These are phyloP conservation scores for Leishmania turanica DNA, from an alignment of 208 protist species.

Conservation along the genomic window DNA sequence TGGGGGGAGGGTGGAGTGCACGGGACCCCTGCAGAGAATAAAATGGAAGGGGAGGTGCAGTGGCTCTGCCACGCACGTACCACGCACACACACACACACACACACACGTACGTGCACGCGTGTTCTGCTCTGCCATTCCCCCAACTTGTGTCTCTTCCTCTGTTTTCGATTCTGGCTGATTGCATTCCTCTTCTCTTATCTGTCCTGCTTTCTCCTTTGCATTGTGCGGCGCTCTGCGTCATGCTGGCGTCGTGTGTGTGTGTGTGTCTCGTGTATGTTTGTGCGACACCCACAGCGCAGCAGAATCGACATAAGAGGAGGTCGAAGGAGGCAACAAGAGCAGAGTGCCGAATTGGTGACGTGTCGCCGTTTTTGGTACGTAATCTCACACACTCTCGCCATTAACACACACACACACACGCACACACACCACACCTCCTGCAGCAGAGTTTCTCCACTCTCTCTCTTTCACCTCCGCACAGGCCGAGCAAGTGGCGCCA, in stretches of 20 bases:
- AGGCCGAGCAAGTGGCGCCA: neutral
- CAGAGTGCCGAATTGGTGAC: neutral
- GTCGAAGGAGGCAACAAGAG: neutral
- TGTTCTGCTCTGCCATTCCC: neutral
- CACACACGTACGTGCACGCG: slow-evolving; percentile 4
- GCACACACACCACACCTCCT: neutral
- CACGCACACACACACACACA: neutral
- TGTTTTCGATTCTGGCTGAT: neutral
- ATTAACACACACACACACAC: neutral
- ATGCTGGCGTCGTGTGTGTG: neutral
- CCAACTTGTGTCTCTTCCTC: neutral
- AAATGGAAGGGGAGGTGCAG: neutral
- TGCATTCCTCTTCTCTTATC: neutral
- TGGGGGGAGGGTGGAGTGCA: neutral
- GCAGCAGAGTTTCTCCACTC: neutral
- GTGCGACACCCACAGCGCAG: neutral
- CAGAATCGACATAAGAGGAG: neutral
- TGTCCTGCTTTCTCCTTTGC: neutral
- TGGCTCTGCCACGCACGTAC: neutral
- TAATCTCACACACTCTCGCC: neutral
- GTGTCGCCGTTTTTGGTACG: neutral
- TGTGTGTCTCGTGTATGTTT: too few relatives aligned
- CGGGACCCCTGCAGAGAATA: neutral
- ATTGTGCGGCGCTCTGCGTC: neutral
- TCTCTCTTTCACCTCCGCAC: neutral